Evolutionary conservation across 495 filamentous ascomycete species (phyloP).

Genomic region (Cudoniella acicularis): DNA sequence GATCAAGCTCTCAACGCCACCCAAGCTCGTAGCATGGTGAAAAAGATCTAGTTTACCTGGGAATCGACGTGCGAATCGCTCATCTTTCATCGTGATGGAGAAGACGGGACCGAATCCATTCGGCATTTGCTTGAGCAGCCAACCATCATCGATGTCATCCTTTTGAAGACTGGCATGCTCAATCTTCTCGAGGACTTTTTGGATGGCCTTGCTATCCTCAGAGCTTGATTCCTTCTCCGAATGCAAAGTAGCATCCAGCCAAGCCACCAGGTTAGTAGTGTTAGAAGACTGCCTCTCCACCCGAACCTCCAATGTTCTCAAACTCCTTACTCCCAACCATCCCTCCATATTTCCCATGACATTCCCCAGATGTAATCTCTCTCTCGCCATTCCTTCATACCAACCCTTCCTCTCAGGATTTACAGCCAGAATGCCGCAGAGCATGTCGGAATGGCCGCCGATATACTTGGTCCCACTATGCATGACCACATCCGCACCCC

Average conservation of each 20-base stretch:
- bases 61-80: conserved; percentile 58
- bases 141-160: conserved; percentile 52
- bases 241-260: conserved; percentile 54
- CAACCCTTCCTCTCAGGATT: conserved; percentile 45
- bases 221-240: conserved; percentile 16
- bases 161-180: conserved; percentile 75
- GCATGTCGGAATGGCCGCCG: conserved; percentile 87
- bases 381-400: conserved; percentile 51
- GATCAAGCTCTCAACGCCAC: conserved; percentile 91
- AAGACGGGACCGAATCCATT: conserved; percentile 89
- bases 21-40: conserved; percentile 91
- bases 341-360: conserved; percentile 90
- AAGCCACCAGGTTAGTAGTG: conserved; percentile 63
- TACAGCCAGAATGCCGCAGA: conserved; percentile 77
- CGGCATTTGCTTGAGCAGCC: conserved; percentile 89
- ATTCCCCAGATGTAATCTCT: conserved; percentile 71
- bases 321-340: conserved; percentile 83
- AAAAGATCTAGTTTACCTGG: conserved; percentile 79
- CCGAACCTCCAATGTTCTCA: conserved; percentile 82
- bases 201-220: conserved; percentile 35
- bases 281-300: conserved; percentile 70
- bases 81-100: conserved; percentile 58
- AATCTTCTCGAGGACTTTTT: conserved; percentile 53
- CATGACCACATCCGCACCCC: conserved; percentile 81
- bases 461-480: conserved; percentile 94